Evolutionary conservation across 148 eudicot genomes (phyloP).

Genomic region (Suaeda aralocaspica): DNA sequence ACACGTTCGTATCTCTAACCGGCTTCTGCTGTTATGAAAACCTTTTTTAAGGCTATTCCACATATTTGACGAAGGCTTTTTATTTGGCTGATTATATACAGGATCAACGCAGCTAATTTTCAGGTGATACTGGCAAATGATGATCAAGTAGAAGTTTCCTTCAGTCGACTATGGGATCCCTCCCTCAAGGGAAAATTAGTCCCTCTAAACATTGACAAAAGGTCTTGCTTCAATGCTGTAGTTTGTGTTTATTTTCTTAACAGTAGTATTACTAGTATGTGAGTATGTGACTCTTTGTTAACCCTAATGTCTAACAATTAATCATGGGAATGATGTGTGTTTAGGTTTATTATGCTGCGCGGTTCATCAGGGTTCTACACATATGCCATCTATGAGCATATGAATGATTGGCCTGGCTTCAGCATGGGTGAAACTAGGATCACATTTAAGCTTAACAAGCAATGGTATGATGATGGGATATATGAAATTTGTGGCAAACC

Average conservation of each 20-base stretch:
- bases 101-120: constrained; percentile 59
- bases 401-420: constrained; percentile 63
- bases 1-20: constrained; percentile 41
- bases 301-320: neutral
- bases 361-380: constrained; percentile 87
- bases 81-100: constrained; percentile 24
- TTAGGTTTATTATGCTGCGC: constrained; percentile 69
- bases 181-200: constrained; percentile 58
- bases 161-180: constrained; percentile 74
- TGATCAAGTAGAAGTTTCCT: constrained; percentile 78
- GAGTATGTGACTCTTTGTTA: neutral
- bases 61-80: neutral
- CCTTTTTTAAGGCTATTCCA: neutral
- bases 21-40: no score
- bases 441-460: constrained; percentile 67
- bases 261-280: no score
- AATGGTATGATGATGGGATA: constrained; percentile 31
- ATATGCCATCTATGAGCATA: constrained; percentile 71
- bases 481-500: neutral
- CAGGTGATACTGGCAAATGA: constrained; percentile 54
- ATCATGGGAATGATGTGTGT: constrained; percentile 8
- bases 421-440: constrained; percentile 71
- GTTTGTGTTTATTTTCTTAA: no score
- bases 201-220: constrained; percentile 85
- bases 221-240: constrained; percentile 35